Evolutionary conservation across 2,329 filamentous ascomycete genomes (phyloP).

Genomic region (Lecanicillium sp.): DNA sequence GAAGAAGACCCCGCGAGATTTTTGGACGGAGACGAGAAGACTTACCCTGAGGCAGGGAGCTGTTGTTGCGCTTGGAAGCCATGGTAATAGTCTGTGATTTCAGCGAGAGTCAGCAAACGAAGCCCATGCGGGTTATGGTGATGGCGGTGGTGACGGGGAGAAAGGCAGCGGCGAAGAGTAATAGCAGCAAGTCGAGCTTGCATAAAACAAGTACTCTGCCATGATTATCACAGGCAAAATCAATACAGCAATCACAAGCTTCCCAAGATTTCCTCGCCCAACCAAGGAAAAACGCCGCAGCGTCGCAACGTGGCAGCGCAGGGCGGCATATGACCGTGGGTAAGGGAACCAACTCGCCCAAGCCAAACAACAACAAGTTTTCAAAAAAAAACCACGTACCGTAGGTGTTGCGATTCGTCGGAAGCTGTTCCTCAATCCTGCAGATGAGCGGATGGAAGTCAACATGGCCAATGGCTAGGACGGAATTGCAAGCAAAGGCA

Average conservation of each 20-base stretch:
- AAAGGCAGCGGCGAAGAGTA: too few relatives aligned
- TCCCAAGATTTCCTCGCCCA: too few relatives aligned
- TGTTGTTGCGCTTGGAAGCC: constrained; percentile 49
- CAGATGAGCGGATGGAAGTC: constrained; percentile 23
- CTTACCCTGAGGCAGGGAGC: constrained; percentile 47
- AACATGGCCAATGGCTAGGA: constrained; percentile 24
- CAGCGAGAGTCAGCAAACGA: too few relatives aligned
- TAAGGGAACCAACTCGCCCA: too few relatives aligned
- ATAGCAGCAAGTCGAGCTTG: too few relatives aligned
- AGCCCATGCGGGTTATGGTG: constrained; percentile 12
- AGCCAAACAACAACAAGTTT: too few relatives aligned
- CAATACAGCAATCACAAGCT: too few relatives aligned
- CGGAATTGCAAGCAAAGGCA: constrained; percentile 7
- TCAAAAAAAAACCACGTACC: constrained; percentile 8
- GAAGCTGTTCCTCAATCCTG: constrained; percentile 25
- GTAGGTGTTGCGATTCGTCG: constrained; percentile 20
- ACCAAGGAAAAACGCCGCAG: too few relatives aligned
- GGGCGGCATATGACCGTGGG: too few relatives aligned
- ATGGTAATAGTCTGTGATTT: constrained; percentile 36
- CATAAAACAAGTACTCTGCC: too few relatives aligned
- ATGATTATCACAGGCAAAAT: too few relatives aligned
- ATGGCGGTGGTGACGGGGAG: constrained; percentile 4
- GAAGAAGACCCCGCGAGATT: background rate
- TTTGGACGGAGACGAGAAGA: background rate
- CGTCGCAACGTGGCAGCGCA: too few relatives aligned